Base-by-base conservation (phyloP, 176 grass and related monocot genomes). In the Oryza brachyantha region DNA sequence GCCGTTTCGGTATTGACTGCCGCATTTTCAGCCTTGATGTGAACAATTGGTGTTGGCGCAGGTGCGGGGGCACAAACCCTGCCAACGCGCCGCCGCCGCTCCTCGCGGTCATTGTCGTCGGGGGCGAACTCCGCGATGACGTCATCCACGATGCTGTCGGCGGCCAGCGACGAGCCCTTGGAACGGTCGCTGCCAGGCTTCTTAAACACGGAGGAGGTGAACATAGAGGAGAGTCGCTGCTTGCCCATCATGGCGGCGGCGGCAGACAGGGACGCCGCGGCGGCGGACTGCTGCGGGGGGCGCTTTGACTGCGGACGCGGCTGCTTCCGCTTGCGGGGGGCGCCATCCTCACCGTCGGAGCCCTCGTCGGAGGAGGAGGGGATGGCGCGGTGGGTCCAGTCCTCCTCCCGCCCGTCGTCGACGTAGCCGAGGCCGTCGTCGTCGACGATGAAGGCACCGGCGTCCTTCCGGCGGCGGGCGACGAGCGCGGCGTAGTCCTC, bases 361-460 rank as follows among this genome's bases (percentile, higher is more conserved):
- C 84, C 84, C 74, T 99, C 92, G 17, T 99, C 96, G 19, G 81
- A 90, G 31, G 92, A 94, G 8, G 79, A 93, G 4, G 72, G 81
- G 43, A 89, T 73, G 25, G 63, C 85, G 29, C 85, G 71, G 55
- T 91, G 81, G 62, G 81, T 90, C 96, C 96, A 99, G 67, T 99
- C 92, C 84, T 99, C 96, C 88, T 99, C 96, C 40, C 79, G 92
- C 31, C 96, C 96, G 21, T 99, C 96, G 12, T 99, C 96, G 8
- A 61, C 86, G 77, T 99, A 99, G 25, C 96, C 96, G 17, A 95
- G 84, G 61, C 90, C 96, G 17, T 90, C 92, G 66, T 99, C 96
- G 50, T 99, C 96, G 39, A 94, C 80, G 40, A 99, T 95, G 67
- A 99, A 99, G 21, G 66, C 88, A 2, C 79, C 79, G 1, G 85